Evolutionary conservation across 1,284 basidiomycete species (phyloP), one percentile per base, ranked within the genome.

Genomic region (Austropuccinia psidii): DNA sequence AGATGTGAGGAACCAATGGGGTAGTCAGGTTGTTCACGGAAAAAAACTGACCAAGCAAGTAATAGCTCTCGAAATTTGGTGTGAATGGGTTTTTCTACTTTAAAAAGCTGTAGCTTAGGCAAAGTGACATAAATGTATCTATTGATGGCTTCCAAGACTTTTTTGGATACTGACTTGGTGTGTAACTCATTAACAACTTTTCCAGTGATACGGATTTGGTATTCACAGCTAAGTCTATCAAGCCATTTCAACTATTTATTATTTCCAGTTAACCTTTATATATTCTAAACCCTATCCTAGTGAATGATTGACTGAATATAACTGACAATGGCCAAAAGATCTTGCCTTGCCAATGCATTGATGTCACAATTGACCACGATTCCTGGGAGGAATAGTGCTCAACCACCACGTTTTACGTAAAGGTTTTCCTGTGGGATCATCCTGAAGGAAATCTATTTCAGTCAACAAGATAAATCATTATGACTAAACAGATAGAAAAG

Each of bases 71-170:
- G 87, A 52, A 98, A 83, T 77, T 98, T 95, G 43, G 87, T 84
- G 78, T 93, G 89, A 79, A 98, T 82, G 0, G 93, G 93, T 0
- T 91, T 90, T 62, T 87, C 85, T 2, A 84, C 85, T 75, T 88
- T 86, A 80, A 97, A 98, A 41, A 98, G 86, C 79, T 91, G 91
- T n/a, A 97, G 83, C 1, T 86, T 85, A 2, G 91, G 91, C n/a
- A 98, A 84, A 0, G 93, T 94, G 1, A 84, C 84, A 55, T 84
- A 82, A 27, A 95, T 88, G 79, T 98, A 95, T 54, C 86, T 81
- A 77, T 97, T 91, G 52, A 98, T 88, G 55, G 85, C 81, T 4
- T 84, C 83, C n/a, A 93, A 80, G 0, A 87, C 87, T 24, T 86
- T 84, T 84, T 80, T 0, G 91, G 91, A 78, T 94, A 94, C 4